Percentiles rank a stretch among this genome's conserved stretches.
Evolutionary conservation across 805 yeast species (phyloP).

Genomic region (Clavispora phyllophila): DNA sequence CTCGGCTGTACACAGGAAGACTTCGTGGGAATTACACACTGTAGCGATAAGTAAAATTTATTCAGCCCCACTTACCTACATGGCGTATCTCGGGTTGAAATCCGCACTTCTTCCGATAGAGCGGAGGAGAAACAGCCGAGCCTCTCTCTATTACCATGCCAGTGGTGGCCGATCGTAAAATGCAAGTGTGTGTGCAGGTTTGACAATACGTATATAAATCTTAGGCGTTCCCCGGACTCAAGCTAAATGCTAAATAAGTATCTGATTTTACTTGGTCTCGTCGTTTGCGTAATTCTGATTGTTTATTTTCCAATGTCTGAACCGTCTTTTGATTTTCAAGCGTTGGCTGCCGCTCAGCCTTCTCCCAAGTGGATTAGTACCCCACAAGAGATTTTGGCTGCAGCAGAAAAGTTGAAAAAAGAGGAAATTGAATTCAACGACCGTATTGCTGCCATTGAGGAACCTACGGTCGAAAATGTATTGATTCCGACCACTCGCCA

Average conservation of each 20-base stretch:
- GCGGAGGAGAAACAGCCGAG: too few species aligned
- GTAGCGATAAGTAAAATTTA: too few species aligned
- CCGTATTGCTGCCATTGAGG: constrained; percentile 41
- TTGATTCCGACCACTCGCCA: constrained; percentile 48
- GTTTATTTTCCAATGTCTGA: background rate
- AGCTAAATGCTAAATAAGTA: background rate
- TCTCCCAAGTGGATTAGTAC: constrained; percentile 57
- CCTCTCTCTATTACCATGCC: background rate
- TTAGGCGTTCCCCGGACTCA: background rate
- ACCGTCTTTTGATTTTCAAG: background rate
- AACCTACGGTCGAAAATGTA: constrained; percentile 53
- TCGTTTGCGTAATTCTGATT: background rate
- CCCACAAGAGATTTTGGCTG: constrained; percentile 41
- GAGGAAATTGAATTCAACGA: constrained; percentile 47
- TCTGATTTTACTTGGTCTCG: background rate
- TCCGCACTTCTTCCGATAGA: too few species aligned
- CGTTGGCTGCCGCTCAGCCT: constrained; percentile 4
- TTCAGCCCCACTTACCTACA: background rate
- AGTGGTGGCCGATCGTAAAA: background rate
- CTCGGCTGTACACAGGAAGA: background rate
- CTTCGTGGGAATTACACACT: too few species aligned
- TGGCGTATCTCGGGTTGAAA: background rate
- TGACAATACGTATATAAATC: background rate
- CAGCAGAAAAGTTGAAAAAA: constrained; percentile 41
- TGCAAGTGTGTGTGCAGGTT: background rate